Evolutionary conservation across 129 eudicot genomes (phyloP), one percentile per base, ranked within the genome.

Genomic region (Mikania micrantha): DNA sequence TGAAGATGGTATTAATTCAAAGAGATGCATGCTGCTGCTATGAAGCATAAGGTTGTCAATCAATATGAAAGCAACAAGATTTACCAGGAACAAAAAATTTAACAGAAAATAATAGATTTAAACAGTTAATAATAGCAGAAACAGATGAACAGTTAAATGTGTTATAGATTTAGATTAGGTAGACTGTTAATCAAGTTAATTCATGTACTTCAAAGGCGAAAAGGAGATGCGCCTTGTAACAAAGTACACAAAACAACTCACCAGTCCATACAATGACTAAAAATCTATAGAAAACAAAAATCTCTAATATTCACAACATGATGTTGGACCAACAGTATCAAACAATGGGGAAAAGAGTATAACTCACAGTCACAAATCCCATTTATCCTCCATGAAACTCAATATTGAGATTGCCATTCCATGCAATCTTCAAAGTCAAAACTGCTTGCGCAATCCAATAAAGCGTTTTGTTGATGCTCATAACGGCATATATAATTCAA

Each of bases 371-470:
- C 79, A 67, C 44, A 63, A 48, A 52, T 25, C 62, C 36, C 27
- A 20, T 28, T 45, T 15, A 19, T 31, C 45, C 45, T 42, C 59
- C 9, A 15, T 8, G 58, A 44, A 71, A 47, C 70, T 73, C 81
- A 70, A 66, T 75, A 77, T 56, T 88, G 91, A 67, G 76, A 17
- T 79, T 85, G 90, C 95, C 99, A 94, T 53, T 89, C 99, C 95
- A 81, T 68, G 53, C 85, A 79, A 47, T 89, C 99, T 45, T 88
- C 96, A 31, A 94, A 84, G 74, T 89, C 99, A 29, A 93, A 88
- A 79, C 99, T 93, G 66, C 95, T 84, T 27, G 96, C 86, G 67
- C 97, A 89, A 59, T 89, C 99, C 88, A 89, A 69, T 36, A 89
- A 76, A 9, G 97, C 99, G 62, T 90, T 94, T 50, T 90, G 97